These are phyloP conservation scores for Talaromyces thailandensis DNA, from an alignment of 495 filamentous ascomycete genomes.

Conservation along the genomic window DNA sequence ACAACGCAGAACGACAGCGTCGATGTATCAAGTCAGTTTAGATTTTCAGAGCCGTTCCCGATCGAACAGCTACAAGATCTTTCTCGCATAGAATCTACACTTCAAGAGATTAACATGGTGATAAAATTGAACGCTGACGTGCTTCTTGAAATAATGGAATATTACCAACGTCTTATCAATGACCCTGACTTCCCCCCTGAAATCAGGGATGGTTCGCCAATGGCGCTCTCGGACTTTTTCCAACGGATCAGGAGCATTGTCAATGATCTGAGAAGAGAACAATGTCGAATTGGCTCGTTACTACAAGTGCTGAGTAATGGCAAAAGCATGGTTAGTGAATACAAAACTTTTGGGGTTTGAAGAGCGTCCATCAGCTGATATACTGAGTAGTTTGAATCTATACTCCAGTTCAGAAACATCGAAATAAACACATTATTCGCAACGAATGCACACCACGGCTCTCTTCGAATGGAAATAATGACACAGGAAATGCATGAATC, in stretches of 20 bases:
- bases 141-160: not conserved
- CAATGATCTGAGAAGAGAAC: not conserved
- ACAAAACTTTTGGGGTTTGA: not conserved
- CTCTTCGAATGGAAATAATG: not conserved
- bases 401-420: not conserved
- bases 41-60: not conserved
- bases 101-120: not conserved
- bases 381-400: not conserved
- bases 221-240: not conserved
- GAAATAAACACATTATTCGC: not conserved
- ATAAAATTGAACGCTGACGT: not conserved
- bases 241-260: not conserved
- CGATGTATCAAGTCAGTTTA: not conserved
- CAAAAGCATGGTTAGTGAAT: not conserved
- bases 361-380: not conserved
- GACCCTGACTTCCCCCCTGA: not conserved
- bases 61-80: not conserved
- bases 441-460: not conserved
- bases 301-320: not conserved
- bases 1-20: not conserved
- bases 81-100: not conserved
- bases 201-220: not conserved
- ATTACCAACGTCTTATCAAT: not conserved
- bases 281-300: not conserved
- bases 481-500: not conserved